A percentile compares a stretch with the other conserved stretches of the same genome.
Conservation (phyloP, 2,329 filamentous ascomycete species). For the Botrytis tulipae region DNA sequence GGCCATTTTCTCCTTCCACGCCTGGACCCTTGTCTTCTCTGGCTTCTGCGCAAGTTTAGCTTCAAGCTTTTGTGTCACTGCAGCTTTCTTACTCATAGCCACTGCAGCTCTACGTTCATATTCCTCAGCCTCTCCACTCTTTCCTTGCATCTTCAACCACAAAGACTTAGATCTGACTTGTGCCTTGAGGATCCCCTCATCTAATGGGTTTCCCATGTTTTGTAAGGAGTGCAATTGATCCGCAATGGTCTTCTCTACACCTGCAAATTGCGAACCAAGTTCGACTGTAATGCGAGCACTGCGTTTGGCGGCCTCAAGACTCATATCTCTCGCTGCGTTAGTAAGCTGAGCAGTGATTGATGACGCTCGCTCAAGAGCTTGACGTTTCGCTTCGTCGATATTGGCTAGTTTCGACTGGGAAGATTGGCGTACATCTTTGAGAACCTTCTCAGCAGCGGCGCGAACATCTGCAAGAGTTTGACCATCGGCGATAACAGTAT, state of each 20-base stretch:
- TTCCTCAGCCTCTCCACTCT: constrained; percentile 45
- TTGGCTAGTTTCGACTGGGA: constrained; percentile 28
- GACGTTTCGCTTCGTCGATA: constrained; percentile 29
- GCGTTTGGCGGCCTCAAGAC: constrained; percentile 34
- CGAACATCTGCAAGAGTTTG: constrained; percentile 27
- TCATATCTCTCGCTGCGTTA: constrained; percentile 30
- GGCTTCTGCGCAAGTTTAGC: background rate
- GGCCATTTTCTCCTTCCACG: background rate
- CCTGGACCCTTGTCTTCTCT: background rate
- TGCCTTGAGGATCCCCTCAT: constrained; percentile 50
- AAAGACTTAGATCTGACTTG: constrained; percentile 56
- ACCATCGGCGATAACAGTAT: constrained; percentile 25
- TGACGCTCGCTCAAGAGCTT: constrained; percentile 30
- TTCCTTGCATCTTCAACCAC: constrained; percentile 56
- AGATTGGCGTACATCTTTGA: constrained; percentile 28
- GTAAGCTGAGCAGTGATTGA: constrained; percentile 27
- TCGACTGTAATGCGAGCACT: constrained; percentile 35
- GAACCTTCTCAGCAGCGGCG: constrained; percentile 26
- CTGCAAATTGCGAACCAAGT: constrained; percentile 31
- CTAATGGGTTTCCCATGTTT: constrained; percentile 43
- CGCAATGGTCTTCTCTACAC: constrained; percentile 40
- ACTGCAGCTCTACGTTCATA: constrained; percentile 50
- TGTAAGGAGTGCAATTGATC: constrained; percentile 40
- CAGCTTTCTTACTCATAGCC: constrained; percentile 23
- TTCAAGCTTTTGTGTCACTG: background rate